Percentiles rank a stretch among this genome's conserved stretches.
phyloP scores from a whole-genome alignment of 1,139 yeast genomes.

The Hansenula sp. region DNA sequence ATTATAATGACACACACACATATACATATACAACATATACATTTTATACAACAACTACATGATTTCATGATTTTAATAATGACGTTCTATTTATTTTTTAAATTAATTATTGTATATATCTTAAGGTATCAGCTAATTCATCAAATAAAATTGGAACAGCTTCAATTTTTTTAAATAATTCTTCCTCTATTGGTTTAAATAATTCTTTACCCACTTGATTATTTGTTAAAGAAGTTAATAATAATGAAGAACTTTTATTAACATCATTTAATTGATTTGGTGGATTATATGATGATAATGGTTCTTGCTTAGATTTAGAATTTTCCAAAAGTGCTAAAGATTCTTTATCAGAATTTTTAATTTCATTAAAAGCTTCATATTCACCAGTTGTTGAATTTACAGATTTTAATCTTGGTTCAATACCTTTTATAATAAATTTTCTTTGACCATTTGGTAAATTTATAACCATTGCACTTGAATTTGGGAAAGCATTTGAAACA shows the following conservation, averaged over 20 bases:
- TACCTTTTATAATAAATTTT: conserved; percentile 88
- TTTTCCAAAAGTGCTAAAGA: not conserved
- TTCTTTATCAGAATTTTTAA: conserved; percentile 17
- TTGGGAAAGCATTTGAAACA: conserved; percentile 86
- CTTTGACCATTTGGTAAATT: conserved; percentile 55
- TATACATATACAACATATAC: too few species aligned
- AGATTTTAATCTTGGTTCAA: conserved; percentile 57
- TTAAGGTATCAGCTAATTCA: conserved; percentile 19
- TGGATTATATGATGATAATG: conserved; percentile 11
- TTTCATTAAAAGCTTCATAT: conserved; percentile 19
- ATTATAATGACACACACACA: too few species aligned
- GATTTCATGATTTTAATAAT: not conserved
- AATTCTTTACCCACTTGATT: conserved; percentile 26
- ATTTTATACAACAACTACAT: not conserved
- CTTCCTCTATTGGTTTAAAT: conserved; percentile 25
- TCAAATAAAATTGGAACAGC: conserved; percentile 30
- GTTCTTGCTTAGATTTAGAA: conserved; percentile 13
- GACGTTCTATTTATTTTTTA: not conserved
- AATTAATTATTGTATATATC: conserved; percentile 9
- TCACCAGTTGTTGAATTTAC: conserved; percentile 36
- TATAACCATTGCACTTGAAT: conserved; percentile 91
- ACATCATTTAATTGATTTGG: conserved; percentile 29
- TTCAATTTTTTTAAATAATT: conserved; percentile 25
- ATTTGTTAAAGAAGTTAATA: conserved; percentile 28
- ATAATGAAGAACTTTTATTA: conserved; percentile 29